Conservation (phyloP, 106 monocot species). For the Chionographis japonica region DNA sequence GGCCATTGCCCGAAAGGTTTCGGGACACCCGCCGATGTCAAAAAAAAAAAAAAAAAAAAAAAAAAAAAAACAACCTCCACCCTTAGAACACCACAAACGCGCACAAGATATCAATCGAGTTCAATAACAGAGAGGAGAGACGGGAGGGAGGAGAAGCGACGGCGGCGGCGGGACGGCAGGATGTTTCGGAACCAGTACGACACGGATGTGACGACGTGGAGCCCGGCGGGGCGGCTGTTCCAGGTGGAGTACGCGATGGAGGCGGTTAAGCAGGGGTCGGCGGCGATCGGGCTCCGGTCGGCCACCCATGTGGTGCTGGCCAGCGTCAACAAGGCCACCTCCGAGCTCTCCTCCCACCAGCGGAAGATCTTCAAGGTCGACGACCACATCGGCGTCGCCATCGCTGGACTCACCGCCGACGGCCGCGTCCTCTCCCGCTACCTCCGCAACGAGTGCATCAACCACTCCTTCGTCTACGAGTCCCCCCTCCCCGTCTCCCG, state of each 20-base stretch:
- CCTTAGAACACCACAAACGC: neutral
- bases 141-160: neutral
- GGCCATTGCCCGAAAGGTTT: too few species aligned
- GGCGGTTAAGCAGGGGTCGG: slow-evolving; percentile 36
- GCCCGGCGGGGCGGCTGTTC: slow-evolving; percentile 30
- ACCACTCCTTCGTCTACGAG: slow-evolving; percentile 51
- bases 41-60: too few species aligned
- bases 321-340: slow-evolving; percentile 39
- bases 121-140: too few species aligned
- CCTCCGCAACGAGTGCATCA: slow-evolving; percentile 49
- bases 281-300: slow-evolving; percentile 33
- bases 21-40: too few species aligned
- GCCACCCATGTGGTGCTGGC: slow-evolving; percentile 42
- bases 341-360: slow-evolving; percentile 51
- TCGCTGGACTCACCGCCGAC: slow-evolving; percentile 50
- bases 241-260: slow-evolving; percentile 46
- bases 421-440: slow-evolving; percentile 40
- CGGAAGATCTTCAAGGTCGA: slow-evolving; percentile 49
- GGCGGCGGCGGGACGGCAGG: neutral
- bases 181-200: slow-evolving; percentile 38
- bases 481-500: slow-evolving; percentile 34
- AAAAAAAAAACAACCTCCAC: too few species aligned
- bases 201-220: slow-evolving; percentile 40
- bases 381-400: slow-evolving; percentile 45
- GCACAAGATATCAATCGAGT: too few species aligned